Evolutionary conservation across 2,329 filamentous ascomycete species (phyloP), one percentile per base, ranked within the genome.

Genomic region (Fusarium ramigenum): DNA sequence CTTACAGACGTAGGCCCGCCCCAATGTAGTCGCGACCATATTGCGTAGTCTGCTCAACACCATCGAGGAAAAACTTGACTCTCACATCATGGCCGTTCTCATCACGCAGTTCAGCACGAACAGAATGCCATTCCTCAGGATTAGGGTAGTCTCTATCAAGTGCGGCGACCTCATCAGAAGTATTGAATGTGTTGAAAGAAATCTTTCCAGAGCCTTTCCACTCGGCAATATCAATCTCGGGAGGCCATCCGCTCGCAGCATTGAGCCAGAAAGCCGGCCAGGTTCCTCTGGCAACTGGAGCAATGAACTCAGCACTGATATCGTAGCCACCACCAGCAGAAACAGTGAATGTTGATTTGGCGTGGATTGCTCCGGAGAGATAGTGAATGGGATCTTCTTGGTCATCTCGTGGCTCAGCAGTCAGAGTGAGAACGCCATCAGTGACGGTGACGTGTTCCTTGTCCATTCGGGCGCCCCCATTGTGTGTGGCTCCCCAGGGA

Each of bases 251-350:
- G 0, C 59, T 72, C 0, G 71, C 71, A 0, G 71, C 71, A n/a
- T 74, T 74, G 21, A 74, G 56, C 71, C 71, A 74, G n/a, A 74
- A 74, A 21, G 71, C 71, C 4, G 71, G 71, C 71, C 67, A 74
- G 0, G 67, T 72, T 10, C 71, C 71, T 28, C 9, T 36, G 8
- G 30, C 63, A 0, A 74, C 71, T 5, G 71, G 71, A 2, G 71
- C 71, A 19, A 74, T 57, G 16, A 74, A 74, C 25, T 74, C 71
- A 10, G 59, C 71, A 7, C 56, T 72, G 23, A 74, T 59, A 9
- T 74, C 71, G 18, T 72, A 74, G 0, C 71, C 71, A 7, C 71
- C 71, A 1, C 71, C 71, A 2, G 52, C 25, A 21, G 49, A 19
- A 19, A 74, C 67, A 8, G 71, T 60, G 16, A 74, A 74, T n/a